Evolutionary conservation across 2,329 filamentous ascomycete species (phyloP), one percentile per base, ranked within the genome.

Genomic region (Aspergillus felis): DNA sequence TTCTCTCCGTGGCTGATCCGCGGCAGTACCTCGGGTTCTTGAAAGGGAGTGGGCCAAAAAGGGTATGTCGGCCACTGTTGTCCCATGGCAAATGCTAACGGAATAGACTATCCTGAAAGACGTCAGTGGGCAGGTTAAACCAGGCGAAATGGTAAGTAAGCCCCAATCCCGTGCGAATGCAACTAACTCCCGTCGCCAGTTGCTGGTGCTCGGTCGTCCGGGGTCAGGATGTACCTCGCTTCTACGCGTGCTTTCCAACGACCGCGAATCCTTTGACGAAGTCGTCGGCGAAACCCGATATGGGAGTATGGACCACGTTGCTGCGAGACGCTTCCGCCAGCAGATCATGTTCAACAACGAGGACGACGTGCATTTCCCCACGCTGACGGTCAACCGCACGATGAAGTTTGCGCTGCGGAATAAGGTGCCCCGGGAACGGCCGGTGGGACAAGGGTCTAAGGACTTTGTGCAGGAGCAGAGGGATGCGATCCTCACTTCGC

Each of bases 351-450:
- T 92, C 70, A 91, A 91, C 65, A 87, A 90, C 22, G 89, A 92
- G 74, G 84, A 87, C 22, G 88, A 91, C 67, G 78, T 87, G 24
- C 88, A 91, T 66, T 92, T 91, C 61, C 86, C 89, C 0, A 87
- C 88, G 3, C 76, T 92, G 22, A 91, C 86, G 0, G 87, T 92
- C 4, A 87, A 88, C 1, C 82, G 90, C 57, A 92, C 89, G 0
- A 80, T 92, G 17, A 82, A 85, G 56, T 92, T 92, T 64, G 89
- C 89, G 0, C 79, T 88, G 1, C 81, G 84, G 35, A 85, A 71
- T 53, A 73, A 73, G 27, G 51, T 72, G 1, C 71, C 71, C 1
- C 59, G 63, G 5, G 66, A 71, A 51, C 64, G 70, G 2, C 66
- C 68, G 0, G 61, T 63, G 1, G 17, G 61, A 66, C 22, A 67